Conservation (phyloP, 352 stramenopile species). For the Phytophthora constricta region DNA sequence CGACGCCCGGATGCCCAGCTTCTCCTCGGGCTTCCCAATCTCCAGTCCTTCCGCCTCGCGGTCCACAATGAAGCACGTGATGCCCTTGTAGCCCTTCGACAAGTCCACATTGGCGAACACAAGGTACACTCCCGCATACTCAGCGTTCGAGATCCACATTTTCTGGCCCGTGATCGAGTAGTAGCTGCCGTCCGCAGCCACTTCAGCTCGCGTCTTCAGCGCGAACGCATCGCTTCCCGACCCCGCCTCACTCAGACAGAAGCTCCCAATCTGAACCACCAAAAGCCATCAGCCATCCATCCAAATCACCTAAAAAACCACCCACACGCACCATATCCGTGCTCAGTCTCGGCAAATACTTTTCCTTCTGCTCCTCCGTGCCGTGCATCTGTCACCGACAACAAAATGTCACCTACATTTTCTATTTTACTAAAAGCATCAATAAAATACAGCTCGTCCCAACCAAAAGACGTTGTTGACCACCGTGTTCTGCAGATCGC, state of each 20-base stretch:
- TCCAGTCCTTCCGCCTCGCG: slow-evolving; percentile 91
- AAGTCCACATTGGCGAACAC: slow-evolving; percentile 96
- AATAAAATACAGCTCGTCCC: not conserved
- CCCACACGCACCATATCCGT: slow-evolving; percentile 68
- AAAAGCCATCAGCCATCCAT: no score
- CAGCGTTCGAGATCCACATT: slow-evolving; percentile 98
- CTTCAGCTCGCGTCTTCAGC: slow-evolving; percentile 92
- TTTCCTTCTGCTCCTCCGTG: slow-evolving; percentile 81
- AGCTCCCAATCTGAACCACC: slow-evolving; percentile 94
- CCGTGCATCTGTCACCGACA: slow-evolving; percentile 55
- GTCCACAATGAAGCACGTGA: slow-evolving; percentile 98
- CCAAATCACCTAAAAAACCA: no score
- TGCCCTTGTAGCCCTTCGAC: slow-evolving; percentile 96
- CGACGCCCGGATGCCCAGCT: slow-evolving; percentile 96
- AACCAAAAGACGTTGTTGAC: slow-evolving; percentile 96
- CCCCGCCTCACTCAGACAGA: slow-evolving; percentile 95
- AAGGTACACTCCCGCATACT: slow-evolving; percentile 95
- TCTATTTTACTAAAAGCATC: no score
- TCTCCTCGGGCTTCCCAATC: slow-evolving; percentile 96
- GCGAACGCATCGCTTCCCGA: slow-evolving; percentile 97
- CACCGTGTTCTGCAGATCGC: slow-evolving; percentile 95
- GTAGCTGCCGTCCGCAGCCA: slow-evolving; percentile 90
- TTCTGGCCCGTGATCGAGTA: slow-evolving; percentile 97
- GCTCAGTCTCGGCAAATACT: slow-evolving; percentile 85
- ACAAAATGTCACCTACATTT: no score